phyloP scores from a whole-genome alignment of 345 rosid genomes.

The Moricandia moricandioides region DNA sequence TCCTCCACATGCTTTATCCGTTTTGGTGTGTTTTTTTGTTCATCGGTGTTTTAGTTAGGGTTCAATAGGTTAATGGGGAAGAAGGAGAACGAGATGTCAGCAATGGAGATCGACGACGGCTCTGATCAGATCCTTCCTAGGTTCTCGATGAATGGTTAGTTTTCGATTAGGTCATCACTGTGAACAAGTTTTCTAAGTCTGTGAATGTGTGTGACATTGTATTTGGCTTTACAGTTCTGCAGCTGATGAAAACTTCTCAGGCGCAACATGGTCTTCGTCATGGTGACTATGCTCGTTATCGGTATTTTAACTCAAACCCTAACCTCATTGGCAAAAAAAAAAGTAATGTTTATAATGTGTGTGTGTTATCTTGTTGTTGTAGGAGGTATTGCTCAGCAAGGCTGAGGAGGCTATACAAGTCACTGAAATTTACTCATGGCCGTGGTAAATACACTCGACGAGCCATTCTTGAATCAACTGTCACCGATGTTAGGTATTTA shows the following conservation, averaged over 20 bases:
- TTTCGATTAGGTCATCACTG: not conserved
- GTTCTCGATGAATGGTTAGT: slow-evolving; percentile 75
- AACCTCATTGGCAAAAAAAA: not conserved
- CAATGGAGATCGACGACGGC: slow-evolving; percentile 72
- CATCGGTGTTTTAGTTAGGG: not conserved
- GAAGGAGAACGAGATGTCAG: slow-evolving; percentile 43
- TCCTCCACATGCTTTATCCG: not conserved
- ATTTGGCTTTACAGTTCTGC: slow-evolving; percentile 56
- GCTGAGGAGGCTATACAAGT: slow-evolving; percentile 87
- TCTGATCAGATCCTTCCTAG: slow-evolving; percentile 62
- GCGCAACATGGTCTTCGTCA: slow-evolving; percentile 98
- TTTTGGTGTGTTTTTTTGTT: not conserved
- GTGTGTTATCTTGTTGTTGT: slow-evolving; percentile 24
- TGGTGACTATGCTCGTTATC: slow-evolving; percentile 85
- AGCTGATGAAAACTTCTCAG: slow-evolving; percentile 85
- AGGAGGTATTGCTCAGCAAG: slow-evolving; percentile 98
- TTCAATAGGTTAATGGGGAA: slow-evolving; percentile 42
- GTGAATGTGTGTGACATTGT: not conserved
- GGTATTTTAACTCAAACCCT: slow-evolving; percentile 44
- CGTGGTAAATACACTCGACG: slow-evolving; percentile 77
- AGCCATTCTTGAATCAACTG: slow-evolving; percentile 69
- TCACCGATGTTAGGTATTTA: slow-evolving; percentile 88
- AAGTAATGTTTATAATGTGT: slow-evolving; percentile 12
- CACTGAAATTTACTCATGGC: slow-evolving; percentile 93
- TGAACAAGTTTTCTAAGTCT: not conserved